These are phyloP conservation scores for Aspergillus hiratsukae DNA, from an alignment of 2,329 filamentous ascomycete species.

Conservation along the genomic window DNA sequence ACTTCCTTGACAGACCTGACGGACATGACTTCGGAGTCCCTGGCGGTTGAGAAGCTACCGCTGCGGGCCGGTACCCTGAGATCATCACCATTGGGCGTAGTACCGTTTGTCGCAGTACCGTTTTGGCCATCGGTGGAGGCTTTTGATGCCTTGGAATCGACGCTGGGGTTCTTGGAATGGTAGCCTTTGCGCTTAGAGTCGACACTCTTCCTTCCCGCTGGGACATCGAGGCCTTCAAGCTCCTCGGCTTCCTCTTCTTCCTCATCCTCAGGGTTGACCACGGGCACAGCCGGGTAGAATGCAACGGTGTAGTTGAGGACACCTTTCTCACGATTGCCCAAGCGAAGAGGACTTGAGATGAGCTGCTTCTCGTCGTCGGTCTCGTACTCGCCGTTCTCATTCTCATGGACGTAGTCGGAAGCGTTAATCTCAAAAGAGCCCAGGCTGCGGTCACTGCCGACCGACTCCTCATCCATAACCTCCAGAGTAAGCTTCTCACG, in stretches of 20 bases:
- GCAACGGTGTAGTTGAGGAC: constrained; percentile 74
- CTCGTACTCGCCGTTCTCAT: constrained; percentile 74
- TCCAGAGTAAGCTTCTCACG: constrained; percentile 84
- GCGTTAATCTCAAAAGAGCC: constrained; percentile 74
- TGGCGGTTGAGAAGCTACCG: constrained; percentile 27
- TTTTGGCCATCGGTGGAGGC: constrained; percentile 13
- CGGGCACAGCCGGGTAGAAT: constrained; percentile 85
- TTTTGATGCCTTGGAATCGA: constrained; percentile 26
- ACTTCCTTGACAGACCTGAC: constrained; percentile 48
- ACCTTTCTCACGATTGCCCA: constrained; percentile 75
- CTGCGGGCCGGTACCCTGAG: neutral
- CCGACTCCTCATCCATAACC: constrained; percentile 93
- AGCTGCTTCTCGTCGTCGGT: constrained; percentile 70
- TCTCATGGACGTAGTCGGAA: constrained; percentile 73
- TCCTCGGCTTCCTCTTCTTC: constrained; percentile 47
- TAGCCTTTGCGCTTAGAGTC: constrained; percentile 24
- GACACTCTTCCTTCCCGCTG: constrained; percentile 23
- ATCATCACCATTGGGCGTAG: constrained; percentile 36
- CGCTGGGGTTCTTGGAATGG: constrained; percentile 27
- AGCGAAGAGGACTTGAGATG: constrained; percentile 63
- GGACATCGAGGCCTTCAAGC: constrained; percentile 9
- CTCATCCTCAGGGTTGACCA: constrained; percentile 77
- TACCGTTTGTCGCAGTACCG: constrained; percentile 19
- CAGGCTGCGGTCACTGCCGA: constrained; percentile 85
- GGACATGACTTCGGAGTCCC: constrained; percentile 45